Evolutionary conservation across 306 rosid genomes (phyloP).

Genomic region (Fragaria ananassa): DNA sequence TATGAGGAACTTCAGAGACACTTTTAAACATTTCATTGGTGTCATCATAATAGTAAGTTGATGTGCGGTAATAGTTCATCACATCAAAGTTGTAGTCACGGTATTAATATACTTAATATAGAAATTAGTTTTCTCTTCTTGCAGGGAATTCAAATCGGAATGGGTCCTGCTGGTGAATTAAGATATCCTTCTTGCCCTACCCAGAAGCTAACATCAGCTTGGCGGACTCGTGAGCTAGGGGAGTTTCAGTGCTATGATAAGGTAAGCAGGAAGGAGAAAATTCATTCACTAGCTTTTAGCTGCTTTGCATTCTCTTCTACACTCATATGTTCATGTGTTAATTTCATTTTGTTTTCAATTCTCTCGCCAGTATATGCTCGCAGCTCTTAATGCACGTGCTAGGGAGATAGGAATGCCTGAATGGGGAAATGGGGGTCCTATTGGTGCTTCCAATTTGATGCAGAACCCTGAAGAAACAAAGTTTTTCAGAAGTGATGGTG

Average conservation of each 20-base stretch:
- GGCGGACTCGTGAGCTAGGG: conserved; percentile 56
- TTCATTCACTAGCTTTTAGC: conserved; percentile 24
- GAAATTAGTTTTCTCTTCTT: conserved; percentile 22
- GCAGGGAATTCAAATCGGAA: conserved; percentile 86
- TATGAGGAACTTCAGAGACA: conserved; percentile 78
- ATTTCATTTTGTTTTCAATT: conserved; percentile 24
- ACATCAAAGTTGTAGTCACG: conserved; percentile 1
- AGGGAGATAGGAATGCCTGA: conserved; percentile 63
- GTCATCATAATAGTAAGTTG: conserved; percentile 64
- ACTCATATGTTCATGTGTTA: background rate
- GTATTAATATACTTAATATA: conserved; percentile 11
- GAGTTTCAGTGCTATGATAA: conserved; percentile 94
- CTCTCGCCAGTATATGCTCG: conserved; percentile 69
- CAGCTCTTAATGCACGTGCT: conserved; percentile 70
- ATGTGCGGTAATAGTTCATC: conserved; percentile 21
- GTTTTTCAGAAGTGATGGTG: conserved; percentile 51
- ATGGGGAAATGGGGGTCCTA: conserved; percentile 80
- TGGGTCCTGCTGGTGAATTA: conserved; percentile 93
- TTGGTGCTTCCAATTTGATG: conserved; percentile 54
- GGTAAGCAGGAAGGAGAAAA: conserved; percentile 39
- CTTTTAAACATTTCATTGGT: conserved; percentile 61
- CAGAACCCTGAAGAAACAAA: conserved; percentile 43
- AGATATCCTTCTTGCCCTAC: conserved; percentile 71
- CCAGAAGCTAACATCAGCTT: conserved; percentile 44
- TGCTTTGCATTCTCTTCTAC: background rate